Evolutionary conservation across 305 asterid genomes (phyloP).

Genomic region (Salvia sclarea): DNA sequence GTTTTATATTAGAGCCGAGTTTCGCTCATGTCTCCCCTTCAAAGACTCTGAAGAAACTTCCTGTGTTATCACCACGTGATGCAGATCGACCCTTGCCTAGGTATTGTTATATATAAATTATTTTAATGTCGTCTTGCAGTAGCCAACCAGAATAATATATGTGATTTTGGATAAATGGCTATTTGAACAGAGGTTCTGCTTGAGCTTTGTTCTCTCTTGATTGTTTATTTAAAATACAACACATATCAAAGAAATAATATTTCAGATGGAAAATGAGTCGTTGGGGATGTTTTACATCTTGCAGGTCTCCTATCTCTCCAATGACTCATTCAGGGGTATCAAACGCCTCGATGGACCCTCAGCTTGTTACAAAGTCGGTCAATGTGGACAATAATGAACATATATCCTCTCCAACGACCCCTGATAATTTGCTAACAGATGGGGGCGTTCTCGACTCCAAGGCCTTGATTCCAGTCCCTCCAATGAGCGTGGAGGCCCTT

Average conservation of each 20-base stretch:
- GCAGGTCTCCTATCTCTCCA: conserved; percentile 61
- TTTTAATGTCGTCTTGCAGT: background rate
- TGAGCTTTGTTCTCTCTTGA: background rate
- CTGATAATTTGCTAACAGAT: conserved; percentile 38
- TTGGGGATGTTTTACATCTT: background rate
- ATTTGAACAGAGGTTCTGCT: background rate
- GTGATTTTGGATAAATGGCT: conserved; percentile 5
- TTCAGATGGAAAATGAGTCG: background rate
- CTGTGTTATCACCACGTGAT: conserved; percentile 39
- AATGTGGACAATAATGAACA: conserved; percentile 38
- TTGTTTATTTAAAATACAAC: background rate
- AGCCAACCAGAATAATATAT: background rate
- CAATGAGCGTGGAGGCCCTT: conserved; percentile 52
- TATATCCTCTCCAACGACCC: conserved; percentile 37
- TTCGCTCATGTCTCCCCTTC: conserved; percentile 46
- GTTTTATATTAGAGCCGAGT: conserved; percentile 77
- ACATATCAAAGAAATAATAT: background rate
- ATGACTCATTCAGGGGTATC: conserved; percentile 52
- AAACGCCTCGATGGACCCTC: conserved; percentile 42
- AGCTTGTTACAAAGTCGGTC: conserved; percentile 36
- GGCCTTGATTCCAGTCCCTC: conserved; percentile 58
- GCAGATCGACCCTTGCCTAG: conserved; percentile 45
- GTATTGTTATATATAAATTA: conserved; percentile 36
- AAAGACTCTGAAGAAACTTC: conserved; percentile 38
- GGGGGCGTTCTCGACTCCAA: conserved; percentile 42